These are phyloP conservation scores for Trichodelitschia bisporula DNA, from an alignment of 495 filamentous ascomycete species.

Conservation along the genomic window DNA sequence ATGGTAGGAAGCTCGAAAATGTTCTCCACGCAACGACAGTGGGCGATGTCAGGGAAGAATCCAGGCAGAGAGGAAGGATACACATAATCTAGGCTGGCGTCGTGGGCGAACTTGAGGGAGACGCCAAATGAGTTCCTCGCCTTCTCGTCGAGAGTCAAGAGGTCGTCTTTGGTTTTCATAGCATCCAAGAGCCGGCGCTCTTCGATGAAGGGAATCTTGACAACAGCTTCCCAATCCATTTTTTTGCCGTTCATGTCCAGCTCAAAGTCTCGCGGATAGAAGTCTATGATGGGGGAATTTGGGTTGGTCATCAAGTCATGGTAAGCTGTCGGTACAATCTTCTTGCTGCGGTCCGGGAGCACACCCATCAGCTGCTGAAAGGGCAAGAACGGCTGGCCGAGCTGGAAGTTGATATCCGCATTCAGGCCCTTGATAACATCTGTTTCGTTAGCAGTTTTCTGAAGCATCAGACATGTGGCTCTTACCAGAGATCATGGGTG, in stretches of 20 bases:
- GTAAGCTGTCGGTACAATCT: slow-evolving; percentile 74
- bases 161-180: slow-evolving; percentile 58
- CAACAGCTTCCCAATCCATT: slow-evolving; percentile 98
- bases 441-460: slow-evolving; percentile 9
- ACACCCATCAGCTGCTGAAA: slow-evolving; percentile 98
- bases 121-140: slow-evolving; percentile 76
- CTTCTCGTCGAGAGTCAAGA: slow-evolving; percentile 52
- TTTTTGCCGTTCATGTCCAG: slow-evolving; percentile 99
- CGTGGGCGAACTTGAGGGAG: slow-evolving; percentile 77
- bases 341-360: slow-evolving; percentile 86
- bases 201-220: slow-evolving; percentile 97
- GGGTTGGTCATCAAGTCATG: slow-evolving; percentile 76
- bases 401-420: slow-evolving; percentile 72
- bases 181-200: slow-evolving; percentile 61
- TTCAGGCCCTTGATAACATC: slow-evolving; percentile 75
- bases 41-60: slow-evolving; percentile 69
- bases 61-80: slow-evolving; percentile 75
- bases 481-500: slow-evolving; percentile 80
- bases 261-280: slow-evolving; percentile 94
- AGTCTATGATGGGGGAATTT: slow-evolving; percentile 90
- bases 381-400: slow-evolving; percentile 84
- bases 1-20: slow-evolving; percentile 83
- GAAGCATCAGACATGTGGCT: neutral
- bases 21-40: slow-evolving; percentile 82
- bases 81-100: slow-evolving; percentile 42